A percentile compares a stretch with the other conserved stretches of the same genome.
These are phyloP conservation scores for Lunularia cruciata DNA, from an alignment of 225 moss, liverwort and hornwort species.

Conservation along the genomic window DNA sequence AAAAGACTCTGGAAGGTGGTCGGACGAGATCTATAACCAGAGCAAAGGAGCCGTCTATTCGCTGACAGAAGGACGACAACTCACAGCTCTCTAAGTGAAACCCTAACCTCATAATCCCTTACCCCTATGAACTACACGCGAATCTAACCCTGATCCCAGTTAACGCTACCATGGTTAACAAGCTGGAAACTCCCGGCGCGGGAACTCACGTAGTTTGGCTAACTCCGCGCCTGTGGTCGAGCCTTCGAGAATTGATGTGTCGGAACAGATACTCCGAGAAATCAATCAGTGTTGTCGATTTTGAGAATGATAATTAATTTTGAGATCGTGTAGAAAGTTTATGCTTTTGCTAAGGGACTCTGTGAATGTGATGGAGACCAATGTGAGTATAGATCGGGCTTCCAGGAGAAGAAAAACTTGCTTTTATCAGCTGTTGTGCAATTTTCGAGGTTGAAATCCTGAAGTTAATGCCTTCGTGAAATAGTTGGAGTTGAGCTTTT, in stretches of 20 bases:
- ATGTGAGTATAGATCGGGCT: neutral
- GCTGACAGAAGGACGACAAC: too few relatives aligned
- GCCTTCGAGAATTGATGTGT: neutral
- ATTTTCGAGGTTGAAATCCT: too few relatives aligned
- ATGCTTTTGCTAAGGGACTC: too few relatives aligned
- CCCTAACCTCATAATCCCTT: constrained; percentile 9
- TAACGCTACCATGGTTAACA: neutral
- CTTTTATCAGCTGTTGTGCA: too few relatives aligned
- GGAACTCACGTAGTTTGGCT: neutral
- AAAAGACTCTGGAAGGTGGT: neutral
- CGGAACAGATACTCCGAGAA: too few relatives aligned
- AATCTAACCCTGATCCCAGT: neutral
- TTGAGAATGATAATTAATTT: too few relatives aligned
- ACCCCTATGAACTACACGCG: neutral
- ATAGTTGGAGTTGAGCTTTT: too few relatives aligned
- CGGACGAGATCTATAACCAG: neutral
- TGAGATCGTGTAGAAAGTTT: too few relatives aligned
- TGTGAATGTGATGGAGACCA: neutral
- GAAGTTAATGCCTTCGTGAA: too few relatives aligned
- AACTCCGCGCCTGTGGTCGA: neutral
- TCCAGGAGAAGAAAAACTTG: too few relatives aligned
- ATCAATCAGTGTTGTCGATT: too few relatives aligned
- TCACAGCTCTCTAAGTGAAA: neutral
- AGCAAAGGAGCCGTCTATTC: neutral
- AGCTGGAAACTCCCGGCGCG: neutral